phyloP scores from a whole-genome alignment of 441 rosid species.

The Breynia disticha region DNA sequence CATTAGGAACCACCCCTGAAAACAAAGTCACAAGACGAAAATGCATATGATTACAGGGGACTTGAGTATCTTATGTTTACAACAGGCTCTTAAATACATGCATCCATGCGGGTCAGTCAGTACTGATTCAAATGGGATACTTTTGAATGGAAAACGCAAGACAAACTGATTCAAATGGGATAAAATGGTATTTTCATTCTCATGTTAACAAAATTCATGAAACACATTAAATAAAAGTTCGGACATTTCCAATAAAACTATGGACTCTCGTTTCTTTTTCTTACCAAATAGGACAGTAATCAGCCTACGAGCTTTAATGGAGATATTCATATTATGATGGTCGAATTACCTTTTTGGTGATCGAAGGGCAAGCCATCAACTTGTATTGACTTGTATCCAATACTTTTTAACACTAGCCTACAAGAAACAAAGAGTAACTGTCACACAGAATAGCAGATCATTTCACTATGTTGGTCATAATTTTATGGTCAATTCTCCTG shows the following conservation, averaged over 20 bases:
- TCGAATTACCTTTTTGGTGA: constrained; percentile 49
- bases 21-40: constrained; percentile 11
- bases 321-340: not conserved
- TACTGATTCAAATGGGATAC: no score
- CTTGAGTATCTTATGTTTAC: no score
- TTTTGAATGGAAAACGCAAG: no score
- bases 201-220: no score
- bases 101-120: no score
- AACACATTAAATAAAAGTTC: no score
- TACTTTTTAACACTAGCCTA: constrained; percentile 83
- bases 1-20: constrained; percentile 68
- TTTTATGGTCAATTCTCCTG: not conserved
- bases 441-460: constrained; percentile 5
- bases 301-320: not conserved
- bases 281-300: not conserved
- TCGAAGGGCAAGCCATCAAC: constrained; percentile 71
- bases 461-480: not conserved
- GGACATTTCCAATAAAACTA: no score
- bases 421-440: constrained; percentile 15
- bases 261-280: not conserved
- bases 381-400: constrained; percentile 83
- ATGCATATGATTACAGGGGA: no score
- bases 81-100: no score
- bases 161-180: no score
- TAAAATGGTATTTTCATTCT: no score